Percentiles rank a stretch among this genome's conserved stretches.
Conservation (phyloP, 495 filamentous ascomycete species). For the Penicillium cosmopolitanum region DNA sequence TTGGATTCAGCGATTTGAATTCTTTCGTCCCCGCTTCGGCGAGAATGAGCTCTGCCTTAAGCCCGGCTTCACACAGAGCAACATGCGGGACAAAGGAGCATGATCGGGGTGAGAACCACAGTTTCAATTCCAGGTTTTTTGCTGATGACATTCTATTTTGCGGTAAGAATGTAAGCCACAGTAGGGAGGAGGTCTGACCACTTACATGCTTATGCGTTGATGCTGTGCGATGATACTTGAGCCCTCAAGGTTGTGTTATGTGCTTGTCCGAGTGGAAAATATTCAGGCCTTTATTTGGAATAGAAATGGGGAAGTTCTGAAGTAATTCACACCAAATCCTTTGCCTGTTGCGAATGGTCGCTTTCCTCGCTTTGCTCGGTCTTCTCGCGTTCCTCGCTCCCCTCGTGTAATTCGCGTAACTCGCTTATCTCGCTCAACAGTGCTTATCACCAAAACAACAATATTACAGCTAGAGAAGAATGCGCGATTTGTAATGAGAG, state of each 20-base stretch:
- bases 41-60: not conserved
- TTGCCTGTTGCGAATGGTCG: not conserved
- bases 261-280: too few relatives aligned
- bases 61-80: not conserved
- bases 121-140: not conserved
- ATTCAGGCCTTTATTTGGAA: not conserved
- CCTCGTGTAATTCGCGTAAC: not conserved
- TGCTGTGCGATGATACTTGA: too few relatives aligned
- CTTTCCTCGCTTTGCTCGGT: not conserved
- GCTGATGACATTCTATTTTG: not conserved
- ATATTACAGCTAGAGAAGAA: not conserved
- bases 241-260: too few relatives aligned
- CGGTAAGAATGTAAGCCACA: not conserved
- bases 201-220: too few relatives aligned
- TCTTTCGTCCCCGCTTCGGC: not conserved
- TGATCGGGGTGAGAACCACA: not conserved
- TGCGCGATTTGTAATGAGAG: not conserved
- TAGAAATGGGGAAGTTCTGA: not conserved
- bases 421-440: not conserved
- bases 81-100: conserved; percentile 5
- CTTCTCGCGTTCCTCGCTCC: not conserved
- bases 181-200: not conserved
- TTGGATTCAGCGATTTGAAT: not conserved
- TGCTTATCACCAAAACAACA: not conserved
- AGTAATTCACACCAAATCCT: not conserved